These are phyloP conservation scores for Gloeopeniophorella convolvens DNA, from an alignment of 768 basidiomycete genomes.

Conservation along the genomic window DNA sequence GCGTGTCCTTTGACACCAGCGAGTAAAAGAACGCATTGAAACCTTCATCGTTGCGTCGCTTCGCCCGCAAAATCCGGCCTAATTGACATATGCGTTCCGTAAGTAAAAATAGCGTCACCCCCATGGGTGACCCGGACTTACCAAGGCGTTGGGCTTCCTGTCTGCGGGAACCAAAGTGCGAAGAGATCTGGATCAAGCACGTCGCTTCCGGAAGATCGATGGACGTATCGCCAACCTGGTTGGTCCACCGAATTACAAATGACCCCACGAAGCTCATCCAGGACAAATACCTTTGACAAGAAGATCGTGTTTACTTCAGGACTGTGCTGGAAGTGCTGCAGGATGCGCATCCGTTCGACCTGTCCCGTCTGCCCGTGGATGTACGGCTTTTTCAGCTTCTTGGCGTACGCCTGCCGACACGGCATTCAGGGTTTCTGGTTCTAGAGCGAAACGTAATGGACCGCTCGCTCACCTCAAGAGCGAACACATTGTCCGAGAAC, in stretches of 20 bases:
- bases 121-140: constrained; percentile 28
- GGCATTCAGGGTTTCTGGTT: neutral
- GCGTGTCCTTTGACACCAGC: constrained; percentile 96
- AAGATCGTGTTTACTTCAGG: constrained; percentile 97
- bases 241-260: constrained; percentile 9
- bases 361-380: constrained; percentile 96
- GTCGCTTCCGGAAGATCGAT: constrained; percentile 99
- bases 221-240: constrained; percentile 92
- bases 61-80: constrained; percentile 96
- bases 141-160: constrained; percentile 97
- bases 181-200: constrained; percentile 98
- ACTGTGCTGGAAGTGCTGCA: constrained; percentile 94
- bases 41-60: constrained; percentile 96
- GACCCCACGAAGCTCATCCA: constrained; percentile 11
- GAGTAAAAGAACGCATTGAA: constrained; percentile 99
- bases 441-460: neutral
- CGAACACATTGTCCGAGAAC: constrained; percentile 97
- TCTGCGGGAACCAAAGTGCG: constrained; percentile 95
- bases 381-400: constrained; percentile 87
- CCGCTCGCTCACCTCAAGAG: constrained; percentile 66
- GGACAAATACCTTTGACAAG: constrained; percentile 67
- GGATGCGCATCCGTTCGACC: constrained; percentile 89
- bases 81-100: constrained; percentile 12
- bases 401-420: constrained; percentile 71
- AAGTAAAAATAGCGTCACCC: neutral